Evolutionary conservation across 2,329 filamentous ascomycete species (phyloP).

Genomic region (Alternaria dauci): DNA sequence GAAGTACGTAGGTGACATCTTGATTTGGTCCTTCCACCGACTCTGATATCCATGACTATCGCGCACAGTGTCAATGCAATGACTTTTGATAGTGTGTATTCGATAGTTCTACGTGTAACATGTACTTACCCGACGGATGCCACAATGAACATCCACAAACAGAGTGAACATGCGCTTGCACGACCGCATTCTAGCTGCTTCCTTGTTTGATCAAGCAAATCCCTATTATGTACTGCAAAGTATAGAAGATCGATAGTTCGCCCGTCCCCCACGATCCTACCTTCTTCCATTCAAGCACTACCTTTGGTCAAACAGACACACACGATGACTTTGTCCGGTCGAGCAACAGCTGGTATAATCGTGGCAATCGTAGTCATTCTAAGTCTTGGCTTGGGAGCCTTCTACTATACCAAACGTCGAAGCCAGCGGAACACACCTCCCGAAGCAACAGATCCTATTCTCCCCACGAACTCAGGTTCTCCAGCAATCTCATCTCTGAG

Average conservation of each 20-base stretch:
- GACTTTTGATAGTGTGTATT: neutral
- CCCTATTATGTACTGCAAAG: neutral
- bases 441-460: neutral
- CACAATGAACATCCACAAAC: neutral
- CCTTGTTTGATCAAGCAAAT: neutral
- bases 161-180: slow-evolving; percentile 1
- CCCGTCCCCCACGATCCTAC: neutral
- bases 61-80: neutral
- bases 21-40: neutral
- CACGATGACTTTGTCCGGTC: neutral
- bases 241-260: too few species aligned
- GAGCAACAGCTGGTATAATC: neutral
- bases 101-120: neutral
- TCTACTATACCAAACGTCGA: neutral
- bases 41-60: neutral
- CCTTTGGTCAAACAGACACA: neutral
- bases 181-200: neutral
- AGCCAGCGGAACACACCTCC: neutral
- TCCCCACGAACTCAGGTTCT: neutral
- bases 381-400: neutral
- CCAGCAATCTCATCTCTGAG: neutral
- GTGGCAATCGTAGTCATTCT: neutral
- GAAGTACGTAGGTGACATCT: neutral
- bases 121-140: slow-evolving; percentile 3
- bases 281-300: neutral